Evolutionary conservation across 2,329 filamentous ascomycete genomes (phyloP), one percentile per base, ranked within the genome.

Genomic region (Arthroderma sp.): DNA sequence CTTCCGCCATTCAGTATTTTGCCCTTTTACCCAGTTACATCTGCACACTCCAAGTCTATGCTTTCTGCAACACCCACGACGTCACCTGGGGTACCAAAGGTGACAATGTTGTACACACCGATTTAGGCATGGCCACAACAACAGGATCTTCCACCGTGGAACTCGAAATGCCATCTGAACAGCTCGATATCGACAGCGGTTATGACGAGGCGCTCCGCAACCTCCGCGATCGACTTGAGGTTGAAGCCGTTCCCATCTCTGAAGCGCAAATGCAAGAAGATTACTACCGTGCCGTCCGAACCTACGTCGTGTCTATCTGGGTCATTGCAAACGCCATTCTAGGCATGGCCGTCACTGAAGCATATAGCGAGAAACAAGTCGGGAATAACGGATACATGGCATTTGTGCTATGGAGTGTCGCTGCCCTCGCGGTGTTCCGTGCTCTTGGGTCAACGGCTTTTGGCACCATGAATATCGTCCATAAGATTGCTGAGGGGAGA

Each of bases 71-170:
- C 69, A 94, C 89, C 0, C 91, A 98, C 75, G 91, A 98, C 61
- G 87, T 98, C 15, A 94, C 88, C 0, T 98, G 91, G 91, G 91
- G 91, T 38, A 98, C 91, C 38, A 98, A 98, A 68, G 91, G 91
- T 46, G 91, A 98, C 73, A 98, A 98, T 63, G 80, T 94, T 32
- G 81, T 91, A 56, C 82, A 85, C 63, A 95, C 84, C 5, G 93
- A 98, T 60, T 78, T 98, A 0, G 91, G 91, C 46, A 80, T 84
- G 4, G 91, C 93, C 8, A 78, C 84, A 5, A 80, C 80, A 41
- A 80, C 83, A 52, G 84, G 83, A 45, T 77, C 77, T 40, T 75
- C 81, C 47, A 85, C 82, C 0, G 91, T 98, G 55, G 86, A 95
- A 62, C 74, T 98, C 4, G 91, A 98, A 59, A 98, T 98, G 88